These are phyloP conservation scores for Apiospora arundinis DNA, from an alignment of 2,329 filamentous ascomycete species.

Conservation along the genomic window DNA sequence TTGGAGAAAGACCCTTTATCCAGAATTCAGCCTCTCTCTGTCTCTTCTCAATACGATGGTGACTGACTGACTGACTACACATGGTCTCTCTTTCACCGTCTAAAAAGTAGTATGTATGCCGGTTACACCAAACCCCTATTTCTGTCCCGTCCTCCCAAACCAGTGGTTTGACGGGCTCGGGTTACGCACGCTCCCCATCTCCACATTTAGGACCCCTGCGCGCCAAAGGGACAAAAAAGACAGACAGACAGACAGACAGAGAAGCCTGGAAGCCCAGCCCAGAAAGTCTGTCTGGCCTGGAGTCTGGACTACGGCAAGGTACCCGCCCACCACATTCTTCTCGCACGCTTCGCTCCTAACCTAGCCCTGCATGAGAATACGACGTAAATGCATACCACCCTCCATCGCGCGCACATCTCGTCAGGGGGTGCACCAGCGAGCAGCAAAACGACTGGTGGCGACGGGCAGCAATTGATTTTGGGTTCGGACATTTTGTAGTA, in stretches of 20 bases:
- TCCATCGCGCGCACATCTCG: constrained; percentile 8
- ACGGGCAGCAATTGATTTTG: neutral
- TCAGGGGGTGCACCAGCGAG: neutral
- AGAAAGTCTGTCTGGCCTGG: neutral
- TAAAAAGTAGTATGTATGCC: neutral
- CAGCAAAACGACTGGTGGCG: neutral
- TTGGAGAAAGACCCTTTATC: constrained; percentile 3
- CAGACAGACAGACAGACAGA: neutral
- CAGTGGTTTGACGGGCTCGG: constrained; percentile 1
- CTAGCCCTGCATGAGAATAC: constrained; percentile 11
- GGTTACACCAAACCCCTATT: constrained; percentile 10
- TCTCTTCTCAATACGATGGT: neutral
- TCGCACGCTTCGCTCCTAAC: neutral
- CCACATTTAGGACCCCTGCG: constrained; percentile 17
- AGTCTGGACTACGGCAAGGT: constrained; percentile 20
- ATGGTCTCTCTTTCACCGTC: neutral
- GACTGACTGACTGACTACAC: neutral
- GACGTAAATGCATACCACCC: constrained; percentile 14
- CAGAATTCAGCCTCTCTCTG: neutral
- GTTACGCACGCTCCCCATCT: constrained; percentile 9
- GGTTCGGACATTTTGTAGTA: neutral
- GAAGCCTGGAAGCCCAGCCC: too few species aligned
- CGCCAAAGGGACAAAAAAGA: neutral
- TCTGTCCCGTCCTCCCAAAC: neutral
- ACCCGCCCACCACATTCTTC: constrained; percentile 6